Evolutionary conservation across 805 yeast species (phyloP).

Genomic region (Priceomyces medius): DNA sequence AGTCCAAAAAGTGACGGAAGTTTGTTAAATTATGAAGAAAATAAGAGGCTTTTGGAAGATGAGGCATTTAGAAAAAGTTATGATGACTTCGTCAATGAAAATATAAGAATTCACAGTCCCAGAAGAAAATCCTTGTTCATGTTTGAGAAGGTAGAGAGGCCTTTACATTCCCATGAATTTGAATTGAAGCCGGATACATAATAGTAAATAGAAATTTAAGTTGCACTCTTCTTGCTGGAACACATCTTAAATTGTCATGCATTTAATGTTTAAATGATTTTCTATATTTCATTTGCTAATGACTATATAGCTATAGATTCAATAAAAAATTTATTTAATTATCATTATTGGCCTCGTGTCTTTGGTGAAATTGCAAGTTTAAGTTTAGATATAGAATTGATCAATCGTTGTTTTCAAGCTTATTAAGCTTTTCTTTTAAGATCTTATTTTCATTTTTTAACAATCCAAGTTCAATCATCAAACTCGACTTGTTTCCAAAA

Average conservation of each 20-base stretch:
- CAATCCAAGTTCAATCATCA: conserved; percentile 65
- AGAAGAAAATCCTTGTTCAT: conserved; percentile 17
- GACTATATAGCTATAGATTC: neutral
- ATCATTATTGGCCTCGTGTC: too few species aligned
- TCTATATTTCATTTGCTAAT: neutral
- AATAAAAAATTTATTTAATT: too few species aligned
- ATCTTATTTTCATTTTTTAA: conserved; percentile 34
- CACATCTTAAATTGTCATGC: neutral
- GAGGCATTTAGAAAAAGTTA: conserved; percentile 5
- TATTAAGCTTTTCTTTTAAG: conserved; percentile 12
- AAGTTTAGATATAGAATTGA: too few species aligned
- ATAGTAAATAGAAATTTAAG: neutral
- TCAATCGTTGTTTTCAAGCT: conserved; percentile 6
- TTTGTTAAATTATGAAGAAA: neutral
- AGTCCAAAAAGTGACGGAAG: conserved; percentile 1
- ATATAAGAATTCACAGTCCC: conserved; percentile 14
- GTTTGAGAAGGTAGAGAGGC: conserved; percentile 16
- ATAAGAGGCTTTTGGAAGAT: neutral
- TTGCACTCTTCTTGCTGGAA: neutral
- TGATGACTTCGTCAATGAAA: conserved; percentile 11
- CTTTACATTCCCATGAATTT: conserved; percentile 8
- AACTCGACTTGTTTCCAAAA: conserved; percentile 72
- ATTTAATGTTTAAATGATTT: conserved; percentile 1
- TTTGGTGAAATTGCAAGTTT: too few species aligned
- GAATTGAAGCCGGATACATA: neutral